Percentiles rank a stretch among this genome's conserved stretches.
phyloP scores from a whole-genome alignment of 2,329 filamentous ascomycete genomes.

The Colletotrichum eleusines region DNA sequence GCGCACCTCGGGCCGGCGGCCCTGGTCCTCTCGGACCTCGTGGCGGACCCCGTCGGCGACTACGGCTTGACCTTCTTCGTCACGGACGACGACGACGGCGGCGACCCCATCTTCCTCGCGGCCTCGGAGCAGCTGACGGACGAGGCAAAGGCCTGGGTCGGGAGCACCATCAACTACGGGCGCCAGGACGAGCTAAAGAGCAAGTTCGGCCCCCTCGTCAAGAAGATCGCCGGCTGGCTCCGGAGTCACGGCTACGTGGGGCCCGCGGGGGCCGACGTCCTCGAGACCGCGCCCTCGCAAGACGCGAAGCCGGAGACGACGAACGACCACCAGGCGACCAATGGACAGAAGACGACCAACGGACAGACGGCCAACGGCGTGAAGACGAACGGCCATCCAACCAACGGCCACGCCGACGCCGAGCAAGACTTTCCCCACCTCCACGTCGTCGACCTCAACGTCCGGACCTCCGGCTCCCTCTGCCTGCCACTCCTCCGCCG shows the following conservation, averaged over 20 bases:
- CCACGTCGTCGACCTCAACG: slow-evolving; percentile 52
- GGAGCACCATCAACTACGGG: slow-evolving; percentile 51
- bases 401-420: not conserved
- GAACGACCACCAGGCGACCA: slow-evolving; percentile 29
- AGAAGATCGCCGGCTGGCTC: slow-evolving; percentile 47
- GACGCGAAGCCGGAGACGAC: slow-evolving; percentile 15
- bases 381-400: not conserved
- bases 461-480: slow-evolving; percentile 50
- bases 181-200: slow-evolving; percentile 47
- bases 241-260: slow-evolving; percentile 49
- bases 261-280: slow-evolving; percentile 50
- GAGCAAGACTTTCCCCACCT: slow-evolving; percentile 37
- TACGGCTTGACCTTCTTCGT: slow-evolving; percentile 53
- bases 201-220: slow-evolving; percentile 46
- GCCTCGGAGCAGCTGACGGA: slow-evolving; percentile 53
- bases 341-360: not conserved
- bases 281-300: slow-evolving; percentile 45
- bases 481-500: slow-evolving; percentile 47
- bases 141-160: slow-evolving; percentile 49
- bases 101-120: slow-evolving; percentile 48
- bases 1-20: slow-evolving; percentile 49
- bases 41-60: slow-evolving; percentile 49
- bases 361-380: slow-evolving; percentile 25
- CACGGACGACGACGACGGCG: slow-evolving; percentile 44
- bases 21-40: slow-evolving; percentile 49